These are phyloP conservation scores for Trypanosoma congolense DNA, from an alignment of 208 protist species.

Conservation along the genomic window DNA sequence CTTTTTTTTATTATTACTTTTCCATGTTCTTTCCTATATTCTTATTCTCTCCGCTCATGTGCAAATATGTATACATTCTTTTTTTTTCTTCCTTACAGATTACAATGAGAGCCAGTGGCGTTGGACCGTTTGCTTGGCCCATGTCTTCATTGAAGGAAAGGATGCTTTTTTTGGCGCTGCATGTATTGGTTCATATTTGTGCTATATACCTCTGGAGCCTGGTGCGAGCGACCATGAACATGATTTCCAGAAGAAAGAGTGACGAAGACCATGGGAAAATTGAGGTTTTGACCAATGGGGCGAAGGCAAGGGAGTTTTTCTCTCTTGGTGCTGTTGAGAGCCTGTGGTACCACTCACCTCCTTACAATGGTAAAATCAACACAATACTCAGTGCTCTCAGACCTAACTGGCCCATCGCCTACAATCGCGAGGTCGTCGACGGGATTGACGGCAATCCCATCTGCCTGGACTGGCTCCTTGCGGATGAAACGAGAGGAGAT, in stretches of 20 bases:
- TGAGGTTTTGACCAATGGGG: not conserved
- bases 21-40: slow-evolving; percentile 7
- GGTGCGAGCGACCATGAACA: not conserved
- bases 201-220: not conserved
- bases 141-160: not conserved
- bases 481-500: slow-evolving; percentile 3
- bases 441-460: slow-evolving; percentile 64
- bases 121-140: not conserved
- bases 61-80: not conserved
- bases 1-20: not conserved
- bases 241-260: not conserved
- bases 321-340: slow-evolving; percentile 23
- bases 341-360: slow-evolving; percentile 35
- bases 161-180: not conserved
- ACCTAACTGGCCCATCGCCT: slow-evolving; percentile 30
- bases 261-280: not conserved
- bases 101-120: not conserved
- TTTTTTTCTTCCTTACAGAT: not conserved
- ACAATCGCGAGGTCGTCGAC: slow-evolving; percentile 35
- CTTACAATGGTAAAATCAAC: slow-evolving; percentile 50
- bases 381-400: slow-evolving; percentile 68
- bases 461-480: slow-evolving; percentile 58
- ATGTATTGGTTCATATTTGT: not conserved
- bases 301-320: slow-evolving; percentile 13
- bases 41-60: not conserved